Evolutionary conservation across 2,329 filamentous ascomycete species (phyloP), one percentile per base, ranked within the genome.

Genomic region (Claviceps spartinae): DNA sequence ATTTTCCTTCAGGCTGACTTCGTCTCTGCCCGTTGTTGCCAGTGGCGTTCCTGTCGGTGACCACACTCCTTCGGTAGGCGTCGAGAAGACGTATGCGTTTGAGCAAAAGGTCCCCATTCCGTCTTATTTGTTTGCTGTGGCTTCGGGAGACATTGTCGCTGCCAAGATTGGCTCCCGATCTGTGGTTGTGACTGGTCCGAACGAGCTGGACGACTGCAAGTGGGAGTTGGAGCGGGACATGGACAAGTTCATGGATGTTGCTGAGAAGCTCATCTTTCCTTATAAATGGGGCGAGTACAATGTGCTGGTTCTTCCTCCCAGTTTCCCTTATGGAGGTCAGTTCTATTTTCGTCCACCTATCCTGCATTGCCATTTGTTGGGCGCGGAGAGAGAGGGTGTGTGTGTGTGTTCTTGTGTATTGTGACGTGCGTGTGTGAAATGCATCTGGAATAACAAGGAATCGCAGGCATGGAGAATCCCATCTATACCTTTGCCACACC

Each of bases 261-360:
- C 90, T 1, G 91, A 96, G 70, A 79, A 79, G 62, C 68, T 83
- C 44, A 81, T 95, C 47, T 94, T 88, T 60, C 86, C 88, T 0
- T 97, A 98, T 67, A 80, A 81, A 54, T 98, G 93, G 93, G 90
- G 88, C 16, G 83, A 90, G 59, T 97, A 97, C 74, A 97, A 97
- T 59, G 87, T 95, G 9, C 73, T 97, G 22, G 85, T 96, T 4
- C 73, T 97, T 36, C 91, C 91, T 4, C 86, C 88, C 1, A 91
- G 86, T 59, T 97, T 95, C 66, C 88, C 88, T 0, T 94, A 93
- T 61, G 88, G 88, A 61, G 86, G 85, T 68, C 70, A 70, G 77
- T 45, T 26, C 9, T 66, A 54, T 18, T 8, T 14, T 22, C 5
- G 18, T 41, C 5, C 3, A 34, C 9, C 18, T 37, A 11, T 20